These are phyloP conservation scores for Ogataea chonburiensis DNA, from an alignment of 805 yeast genomes.

Conservation along the genomic window DNA sequence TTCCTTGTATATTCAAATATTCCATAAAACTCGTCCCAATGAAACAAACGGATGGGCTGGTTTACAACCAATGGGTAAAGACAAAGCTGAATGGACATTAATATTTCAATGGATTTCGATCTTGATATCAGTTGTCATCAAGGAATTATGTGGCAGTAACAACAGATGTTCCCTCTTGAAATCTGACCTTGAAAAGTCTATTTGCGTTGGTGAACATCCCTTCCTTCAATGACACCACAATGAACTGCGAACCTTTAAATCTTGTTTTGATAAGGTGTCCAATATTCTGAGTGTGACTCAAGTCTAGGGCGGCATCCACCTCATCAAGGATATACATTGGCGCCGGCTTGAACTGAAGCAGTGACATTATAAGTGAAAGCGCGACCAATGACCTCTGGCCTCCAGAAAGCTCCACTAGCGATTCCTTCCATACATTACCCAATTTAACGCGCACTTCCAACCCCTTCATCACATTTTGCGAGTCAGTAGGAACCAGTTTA, in stretches of 20 bases:
- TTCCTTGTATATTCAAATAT: too few species aligned
- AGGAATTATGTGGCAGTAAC: constrained; percentile 72
- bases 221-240: constrained; percentile 93
- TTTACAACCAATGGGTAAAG: too few species aligned
- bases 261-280: constrained; percentile 95
- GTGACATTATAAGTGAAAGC: constrained; percentile 84
- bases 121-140: not conserved
- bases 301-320: constrained; percentile 97
- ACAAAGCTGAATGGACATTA: too few species aligned
- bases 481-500: constrained; percentile 77
- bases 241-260: constrained; percentile 93
- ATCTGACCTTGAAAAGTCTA: constrained; percentile 86
- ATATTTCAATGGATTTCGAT: constrained; percentile 4
- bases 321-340: constrained; percentile 98
- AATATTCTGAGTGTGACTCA: constrained; percentile 95
- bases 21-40: too few species aligned
- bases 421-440: constrained; percentile 94
- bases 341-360: constrained; percentile 93
- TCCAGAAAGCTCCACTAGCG: constrained; percentile 91
- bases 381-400: constrained; percentile 97
- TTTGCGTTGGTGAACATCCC: constrained; percentile 99
- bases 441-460: constrained; percentile 85
- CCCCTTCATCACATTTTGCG: constrained; percentile 84
- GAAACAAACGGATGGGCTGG: too few species aligned
- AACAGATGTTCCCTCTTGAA: constrained; percentile 95